phyloP scores from a whole-genome alignment of 495 filamentous ascomycete species.

The Podospora bellae-mahoneyi region DNA sequence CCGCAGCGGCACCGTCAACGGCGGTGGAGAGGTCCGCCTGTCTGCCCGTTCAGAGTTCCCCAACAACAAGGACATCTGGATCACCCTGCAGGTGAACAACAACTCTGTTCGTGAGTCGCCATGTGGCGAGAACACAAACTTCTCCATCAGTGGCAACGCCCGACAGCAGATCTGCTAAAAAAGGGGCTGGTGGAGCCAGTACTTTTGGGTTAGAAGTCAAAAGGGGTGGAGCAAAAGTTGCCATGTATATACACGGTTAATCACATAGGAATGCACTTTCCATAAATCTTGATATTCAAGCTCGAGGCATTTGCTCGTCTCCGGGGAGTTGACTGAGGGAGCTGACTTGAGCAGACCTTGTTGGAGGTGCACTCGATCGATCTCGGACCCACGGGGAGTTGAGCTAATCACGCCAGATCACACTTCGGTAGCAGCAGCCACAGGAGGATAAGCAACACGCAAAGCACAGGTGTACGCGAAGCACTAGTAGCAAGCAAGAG shows the following conservation, averaged over 20 bases:
- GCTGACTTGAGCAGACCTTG: no score
- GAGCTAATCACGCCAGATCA: no score
- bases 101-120: slow-evolving; percentile 44
- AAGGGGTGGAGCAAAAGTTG: neutral
- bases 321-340: neutral
- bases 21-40: slow-evolving; percentile 46
- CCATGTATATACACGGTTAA: neutral
- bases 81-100: slow-evolving; percentile 39
- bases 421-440: no score
- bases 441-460: no score
- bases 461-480: no score
- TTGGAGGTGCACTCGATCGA: no score
- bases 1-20: slow-evolving; percentile 40
- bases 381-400: no score
- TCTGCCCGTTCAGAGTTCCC: slow-evolving; percentile 43
- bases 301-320: neutral
- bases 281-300: neutral
- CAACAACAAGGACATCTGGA: slow-evolving; percentile 40
- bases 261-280: neutral
- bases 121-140: slow-evolving; percentile 43
- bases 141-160: slow-evolving; percentile 36
- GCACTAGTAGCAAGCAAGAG: no score
- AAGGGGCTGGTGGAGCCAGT: neutral
- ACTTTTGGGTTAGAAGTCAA: neutral
- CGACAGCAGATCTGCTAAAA: neutral